Conservation (phyloP, 2,329 filamentous ascomycete species). For the Colletotrichum liaoningense region DNA sequence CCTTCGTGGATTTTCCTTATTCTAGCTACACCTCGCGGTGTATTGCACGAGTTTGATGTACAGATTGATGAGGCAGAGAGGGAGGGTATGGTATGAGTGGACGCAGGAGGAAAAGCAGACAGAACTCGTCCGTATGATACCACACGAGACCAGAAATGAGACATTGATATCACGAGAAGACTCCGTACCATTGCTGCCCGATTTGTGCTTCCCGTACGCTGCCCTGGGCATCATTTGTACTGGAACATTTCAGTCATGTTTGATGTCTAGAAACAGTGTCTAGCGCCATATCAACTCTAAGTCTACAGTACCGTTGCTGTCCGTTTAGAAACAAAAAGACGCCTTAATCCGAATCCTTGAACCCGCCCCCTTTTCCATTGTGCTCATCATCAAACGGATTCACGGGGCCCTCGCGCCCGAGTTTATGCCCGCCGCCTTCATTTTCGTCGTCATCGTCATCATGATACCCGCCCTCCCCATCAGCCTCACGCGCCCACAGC, state of each 20-base stretch:
- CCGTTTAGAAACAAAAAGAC: background rate
- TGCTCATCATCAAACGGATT: slow-evolving; percentile 6
- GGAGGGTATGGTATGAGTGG: slow-evolving; percentile 6
- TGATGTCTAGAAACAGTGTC: background rate
- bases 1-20: background rate
- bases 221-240: background rate
- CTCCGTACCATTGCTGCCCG: background rate
- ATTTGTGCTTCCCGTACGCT: background rate
- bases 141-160: slow-evolving; percentile 31
- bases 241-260: background rate
- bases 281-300: background rate
- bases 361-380: background rate
- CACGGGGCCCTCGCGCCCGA: background rate
- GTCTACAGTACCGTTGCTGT: slow-evolving; percentile 4
- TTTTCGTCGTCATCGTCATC: slow-evolving; percentile 47
- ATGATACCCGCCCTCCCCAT: slow-evolving; percentile 42
- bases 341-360: slow-evolving; percentile 18
- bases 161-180: slow-evolving; percentile 20
- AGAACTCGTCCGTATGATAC: slow-evolving; percentile 32
- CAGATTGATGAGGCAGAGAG: slow-evolving; percentile 12
- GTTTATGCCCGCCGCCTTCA: slow-evolving; percentile 25
- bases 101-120: slow-evolving; percentile 25
- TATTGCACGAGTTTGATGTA: slow-evolving; percentile 16
- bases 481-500: slow-evolving; percentile 62
- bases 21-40: background rate